Evolutionary conservation across 371 early-diverging fungal species (phyloP).

Genomic region (Mortierella sp.): DNA sequence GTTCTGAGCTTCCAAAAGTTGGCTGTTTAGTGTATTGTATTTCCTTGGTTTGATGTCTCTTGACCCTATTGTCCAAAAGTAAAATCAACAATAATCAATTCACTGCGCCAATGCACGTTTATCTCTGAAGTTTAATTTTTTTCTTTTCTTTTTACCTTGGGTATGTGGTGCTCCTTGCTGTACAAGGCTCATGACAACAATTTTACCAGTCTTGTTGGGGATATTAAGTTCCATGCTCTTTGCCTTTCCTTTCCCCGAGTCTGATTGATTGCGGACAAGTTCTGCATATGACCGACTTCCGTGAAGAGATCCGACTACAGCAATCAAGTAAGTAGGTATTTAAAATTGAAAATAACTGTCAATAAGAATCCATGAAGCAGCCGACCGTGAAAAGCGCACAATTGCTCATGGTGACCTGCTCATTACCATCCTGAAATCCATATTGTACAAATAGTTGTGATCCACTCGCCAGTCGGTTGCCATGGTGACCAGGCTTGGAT

Average conservation of each 20-base stretch:
- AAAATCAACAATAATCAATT: neutral
- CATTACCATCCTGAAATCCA: slow-evolving; percentile 71
- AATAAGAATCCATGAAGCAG: neutral
- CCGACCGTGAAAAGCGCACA: neutral
- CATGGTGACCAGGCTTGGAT: slow-evolving; percentile 40
- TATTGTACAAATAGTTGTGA: slow-evolving; percentile 65
- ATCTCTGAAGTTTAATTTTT: neutral
- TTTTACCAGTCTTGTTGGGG: slow-evolving; percentile 45
- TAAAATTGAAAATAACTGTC: neutral
- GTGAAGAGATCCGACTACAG: slow-evolving; percentile 60
- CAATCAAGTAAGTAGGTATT: neutral
- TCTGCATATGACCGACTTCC: slow-evolving; percentile 57
- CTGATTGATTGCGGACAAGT: slow-evolving; percentile 28
- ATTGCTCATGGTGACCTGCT: neutral
- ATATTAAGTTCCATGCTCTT: slow-evolving; percentile 48
- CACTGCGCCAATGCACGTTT: too few relatives aligned
- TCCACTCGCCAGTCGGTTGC: slow-evolving; percentile 22
- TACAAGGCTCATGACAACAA: slow-evolving; percentile 40
- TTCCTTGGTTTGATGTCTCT: slow-evolving; percentile 5
- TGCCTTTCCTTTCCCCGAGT: slow-evolving; percentile 17
- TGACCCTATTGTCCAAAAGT: neutral
- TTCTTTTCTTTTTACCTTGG: slow-evolving; percentile 14
- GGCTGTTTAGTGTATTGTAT: slow-evolving; percentile 25
- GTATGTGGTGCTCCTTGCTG: slow-evolving; percentile 32
- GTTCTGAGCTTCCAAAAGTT: slow-evolving; percentile 63